Evolutionary conservation across 1,284 basidiomycete genomes (phyloP).

Genomic region (Termitomyces sp.): DNA sequence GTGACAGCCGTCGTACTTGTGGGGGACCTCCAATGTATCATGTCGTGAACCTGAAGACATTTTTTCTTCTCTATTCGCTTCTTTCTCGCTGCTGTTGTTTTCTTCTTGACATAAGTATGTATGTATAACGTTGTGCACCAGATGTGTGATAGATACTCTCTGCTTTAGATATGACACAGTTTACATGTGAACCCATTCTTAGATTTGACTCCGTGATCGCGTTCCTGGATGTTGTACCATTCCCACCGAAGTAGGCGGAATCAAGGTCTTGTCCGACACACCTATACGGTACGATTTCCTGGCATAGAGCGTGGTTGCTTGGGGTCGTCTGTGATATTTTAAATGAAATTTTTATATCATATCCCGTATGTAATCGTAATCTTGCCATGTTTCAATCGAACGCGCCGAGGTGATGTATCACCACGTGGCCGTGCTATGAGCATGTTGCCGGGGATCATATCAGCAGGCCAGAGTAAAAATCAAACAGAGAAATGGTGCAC

Average conservation of each 20-base stretch:
- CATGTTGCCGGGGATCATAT: neutral
- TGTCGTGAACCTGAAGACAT: neutral
- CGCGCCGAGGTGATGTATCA: constrained; percentile 11
- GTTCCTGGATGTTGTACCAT: constrained; percentile 20
- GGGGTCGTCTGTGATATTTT: neutral
- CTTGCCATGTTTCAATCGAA: constrained; percentile 8
- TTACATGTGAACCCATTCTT: constrained; percentile 12
- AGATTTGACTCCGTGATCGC: constrained; percentile 22
- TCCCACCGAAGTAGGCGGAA: constrained; percentile 17
- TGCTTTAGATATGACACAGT: constrained; percentile 9
- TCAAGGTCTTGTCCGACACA: constrained; percentile 11
- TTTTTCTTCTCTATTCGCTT: neutral
- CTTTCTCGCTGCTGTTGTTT: neutral
- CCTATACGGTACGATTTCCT: neutral
- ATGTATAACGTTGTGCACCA: neutral
- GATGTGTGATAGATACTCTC: constrained; percentile 1
- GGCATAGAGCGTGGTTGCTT: neutral
- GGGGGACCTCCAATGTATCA: neutral
- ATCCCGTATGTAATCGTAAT: no score
- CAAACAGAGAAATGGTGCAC: neutral
- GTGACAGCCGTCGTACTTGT: neutral
- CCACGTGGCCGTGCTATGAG: constrained; percentile 16
- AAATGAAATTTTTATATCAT: neutral
- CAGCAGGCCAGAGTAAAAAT: constrained; percentile 21
- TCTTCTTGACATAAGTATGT: neutral